phyloP scores from a whole-genome alignment of 2,329 filamentous ascomycete species.

The Alternaria rosae region DNA sequence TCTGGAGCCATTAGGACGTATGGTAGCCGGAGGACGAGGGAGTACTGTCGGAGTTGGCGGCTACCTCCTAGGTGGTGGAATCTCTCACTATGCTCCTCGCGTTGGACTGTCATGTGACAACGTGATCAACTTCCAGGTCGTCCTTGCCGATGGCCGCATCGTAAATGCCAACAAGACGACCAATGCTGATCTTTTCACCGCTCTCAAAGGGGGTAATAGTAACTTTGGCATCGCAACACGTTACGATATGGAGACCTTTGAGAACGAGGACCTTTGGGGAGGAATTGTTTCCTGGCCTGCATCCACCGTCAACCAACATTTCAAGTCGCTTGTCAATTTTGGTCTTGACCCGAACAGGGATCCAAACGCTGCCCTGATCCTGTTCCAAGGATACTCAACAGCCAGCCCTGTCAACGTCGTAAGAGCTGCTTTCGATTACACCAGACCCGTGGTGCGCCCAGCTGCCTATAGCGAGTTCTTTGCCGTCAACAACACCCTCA shows the following conservation, averaged over 20 bases:
- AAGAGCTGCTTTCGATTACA: not conserved
- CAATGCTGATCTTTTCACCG: constrained; percentile 49
- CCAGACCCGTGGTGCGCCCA: not conserved
- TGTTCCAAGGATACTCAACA: constrained; percentile 1
- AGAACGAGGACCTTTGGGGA: constrained; percentile 33
- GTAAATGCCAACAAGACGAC: constrained; percentile 46
- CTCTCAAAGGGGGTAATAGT: constrained; percentile 39
- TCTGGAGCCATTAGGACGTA: constrained; percentile 31
- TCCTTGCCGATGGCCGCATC: constrained; percentile 45
- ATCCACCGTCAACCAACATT: constrained; percentile 14
- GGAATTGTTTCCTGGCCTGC: constrained; percentile 13
- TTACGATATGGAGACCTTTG: constrained; percentile 26
- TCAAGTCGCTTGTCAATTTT: constrained; percentile 21
- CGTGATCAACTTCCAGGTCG: constrained; percentile 42
- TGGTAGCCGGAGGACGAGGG: constrained; percentile 36
- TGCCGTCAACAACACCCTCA: constrained; percentile 1
- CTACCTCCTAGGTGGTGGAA: constrained; percentile 37
- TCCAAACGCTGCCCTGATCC: constrained; percentile 25
- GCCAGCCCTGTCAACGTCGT: not conserved
- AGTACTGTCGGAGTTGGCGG: constrained; percentile 38
- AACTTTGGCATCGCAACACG: constrained; percentile 39
- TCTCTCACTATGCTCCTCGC: constrained; percentile 27
- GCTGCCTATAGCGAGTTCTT: not conserved
- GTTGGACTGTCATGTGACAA: constrained; percentile 35
- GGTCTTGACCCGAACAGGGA: constrained; percentile 8